Percentiles rank a stretch among this genome's conserved stretches.
phyloP scores from a whole-genome alignment of 306 rosid genomes.

The Quercus ilex region DNA sequence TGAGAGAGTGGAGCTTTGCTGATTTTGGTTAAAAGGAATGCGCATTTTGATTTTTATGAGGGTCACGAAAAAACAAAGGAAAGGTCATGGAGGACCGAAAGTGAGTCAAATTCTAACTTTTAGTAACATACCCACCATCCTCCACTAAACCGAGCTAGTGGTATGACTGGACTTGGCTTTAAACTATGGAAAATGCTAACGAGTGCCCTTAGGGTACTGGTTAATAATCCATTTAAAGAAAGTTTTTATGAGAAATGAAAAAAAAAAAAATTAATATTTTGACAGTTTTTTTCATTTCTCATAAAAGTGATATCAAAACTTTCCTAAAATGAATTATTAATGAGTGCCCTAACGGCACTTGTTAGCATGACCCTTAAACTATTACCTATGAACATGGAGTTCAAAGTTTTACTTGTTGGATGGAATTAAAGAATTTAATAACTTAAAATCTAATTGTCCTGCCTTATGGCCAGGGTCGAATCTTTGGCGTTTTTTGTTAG shows the following conservation, averaged over 20 bases:
- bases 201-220: too few species aligned
- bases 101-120: slow-evolving; percentile 29
- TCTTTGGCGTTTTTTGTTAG: not conserved
- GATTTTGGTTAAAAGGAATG: slow-evolving; percentile 9
- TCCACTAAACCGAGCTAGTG: slow-evolving; percentile 36
- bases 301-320: too few species aligned
- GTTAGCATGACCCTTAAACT: too few species aligned
- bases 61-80: slow-evolving; percentile 5
- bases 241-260: too few species aligned
- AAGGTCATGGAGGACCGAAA: slow-evolving; percentile 7
- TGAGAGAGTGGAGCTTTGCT: slow-evolving; percentile 22
- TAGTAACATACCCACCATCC: slow-evolving; percentile 27
- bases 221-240: too few species aligned
- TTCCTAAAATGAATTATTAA: too few species aligned
- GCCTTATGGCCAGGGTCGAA: not conserved
- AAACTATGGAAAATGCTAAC: too few species aligned
- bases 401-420: not conserved
- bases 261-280: too few species aligned
- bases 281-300: too few species aligned
- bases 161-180: not conserved
- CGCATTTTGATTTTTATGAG: not conserved
- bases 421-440: not conserved
- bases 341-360: too few species aligned
- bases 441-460: not conserved
- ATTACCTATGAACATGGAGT: not conserved